These are phyloP conservation scores for Hymenoscyphus repandus DNA, from an alignment of 2,329 filamentous ascomycete genomes.

Conservation along the genomic window DNA sequence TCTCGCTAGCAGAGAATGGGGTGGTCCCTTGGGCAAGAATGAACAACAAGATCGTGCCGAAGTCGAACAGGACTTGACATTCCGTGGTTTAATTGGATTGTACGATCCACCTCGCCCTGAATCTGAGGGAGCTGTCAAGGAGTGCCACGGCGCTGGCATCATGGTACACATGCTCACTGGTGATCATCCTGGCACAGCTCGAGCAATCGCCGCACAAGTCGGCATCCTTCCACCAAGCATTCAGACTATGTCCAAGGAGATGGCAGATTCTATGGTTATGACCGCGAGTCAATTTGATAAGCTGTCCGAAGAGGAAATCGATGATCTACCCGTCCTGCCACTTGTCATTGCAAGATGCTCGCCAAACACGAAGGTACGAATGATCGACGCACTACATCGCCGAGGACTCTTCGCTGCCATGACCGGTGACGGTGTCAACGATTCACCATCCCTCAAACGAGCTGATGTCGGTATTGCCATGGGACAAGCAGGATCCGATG, in stretches of 20 bases:
- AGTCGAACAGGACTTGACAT: slow-evolving; percentile 54
- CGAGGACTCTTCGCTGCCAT: slow-evolving; percentile 45
- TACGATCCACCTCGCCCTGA: slow-evolving; percentile 69
- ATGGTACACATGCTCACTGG: slow-evolving; percentile 66
- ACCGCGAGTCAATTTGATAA: slow-evolving; percentile 43
- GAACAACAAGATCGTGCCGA: slow-evolving; percentile 15
- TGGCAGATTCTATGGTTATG: slow-evolving; percentile 45
- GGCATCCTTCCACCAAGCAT: slow-evolving; percentile 46
- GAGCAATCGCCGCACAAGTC: slow-evolving; percentile 60
- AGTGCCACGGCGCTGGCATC: slow-evolving; percentile 57
- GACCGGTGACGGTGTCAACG: slow-evolving; percentile 53
- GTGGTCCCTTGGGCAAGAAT: no score
- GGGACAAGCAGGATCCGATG: slow-evolving; percentile 54
- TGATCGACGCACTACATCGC: slow-evolving; percentile 49
- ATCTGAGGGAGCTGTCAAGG: slow-evolving; percentile 54
- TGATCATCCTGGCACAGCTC: slow-evolving; percentile 63
- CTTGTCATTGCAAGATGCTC: slow-evolving; percentile 49
- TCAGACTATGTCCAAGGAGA: slow-evolving; percentile 32
- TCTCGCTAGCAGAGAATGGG: slow-evolving; percentile 54
- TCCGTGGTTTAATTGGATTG: slow-evolving; percentile 66
- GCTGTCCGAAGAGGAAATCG: slow-evolving; percentile 44
- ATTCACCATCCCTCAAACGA: slow-evolving; percentile 47
- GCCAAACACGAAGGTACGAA: slow-evolving; percentile 47
- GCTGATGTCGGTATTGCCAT: slow-evolving; percentile 57
- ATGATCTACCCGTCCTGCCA: slow-evolving; percentile 43